These are phyloP conservation scores for Myriosclerotinia scirpicola DNA, from an alignment of 2,329 filamentous ascomycete genomes.

Conservation along the genomic window DNA sequence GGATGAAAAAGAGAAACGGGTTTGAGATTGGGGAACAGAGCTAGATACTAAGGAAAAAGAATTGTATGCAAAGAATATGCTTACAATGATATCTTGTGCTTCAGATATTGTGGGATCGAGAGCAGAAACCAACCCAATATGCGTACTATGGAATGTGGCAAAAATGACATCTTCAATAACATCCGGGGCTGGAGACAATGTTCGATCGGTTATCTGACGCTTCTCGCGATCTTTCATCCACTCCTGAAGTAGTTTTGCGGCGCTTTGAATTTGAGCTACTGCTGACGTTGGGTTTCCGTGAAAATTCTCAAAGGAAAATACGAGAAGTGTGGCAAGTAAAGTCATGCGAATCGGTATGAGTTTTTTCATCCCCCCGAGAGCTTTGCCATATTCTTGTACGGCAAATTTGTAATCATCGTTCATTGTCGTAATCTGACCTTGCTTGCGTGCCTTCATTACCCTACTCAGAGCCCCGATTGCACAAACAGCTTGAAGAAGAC, in stretches of 20 bases:
- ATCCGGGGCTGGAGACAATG: constrained; percentile 17
- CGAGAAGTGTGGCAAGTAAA: constrained; percentile 14
- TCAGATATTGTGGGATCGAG: constrained; percentile 12
- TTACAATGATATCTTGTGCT: constrained; percentile 10
- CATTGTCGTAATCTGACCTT: not conserved
- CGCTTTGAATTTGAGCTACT: constrained; percentile 15
- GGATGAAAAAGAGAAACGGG: too few species aligned
- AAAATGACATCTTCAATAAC: constrained; percentile 18
- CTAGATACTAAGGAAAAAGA: too few species aligned
- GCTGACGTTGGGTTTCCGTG: constrained; percentile 15
- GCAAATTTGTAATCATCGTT: constrained; percentile 23
- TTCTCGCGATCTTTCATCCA: constrained; percentile 20
- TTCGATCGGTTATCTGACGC: constrained; percentile 10
- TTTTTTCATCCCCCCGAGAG: constrained; percentile 11
- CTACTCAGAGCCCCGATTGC: constrained; percentile 21
- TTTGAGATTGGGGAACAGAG: too few species aligned
- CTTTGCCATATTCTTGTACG: constrained; percentile 18
- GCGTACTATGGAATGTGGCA: constrained; percentile 19
- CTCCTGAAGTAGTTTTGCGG: constrained; percentile 14
- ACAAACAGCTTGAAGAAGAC: constrained; percentile 17
- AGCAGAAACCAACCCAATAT: constrained; percentile 9
- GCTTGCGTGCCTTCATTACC: constrained; percentile 13
- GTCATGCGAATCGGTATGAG: constrained; percentile 11
- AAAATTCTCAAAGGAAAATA: constrained; percentile 21
- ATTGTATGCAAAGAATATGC: too few species aligned